Base-by-base conservation (phyloP, 106 monocot genomes). In the Agapanthus africanus region DNA sequence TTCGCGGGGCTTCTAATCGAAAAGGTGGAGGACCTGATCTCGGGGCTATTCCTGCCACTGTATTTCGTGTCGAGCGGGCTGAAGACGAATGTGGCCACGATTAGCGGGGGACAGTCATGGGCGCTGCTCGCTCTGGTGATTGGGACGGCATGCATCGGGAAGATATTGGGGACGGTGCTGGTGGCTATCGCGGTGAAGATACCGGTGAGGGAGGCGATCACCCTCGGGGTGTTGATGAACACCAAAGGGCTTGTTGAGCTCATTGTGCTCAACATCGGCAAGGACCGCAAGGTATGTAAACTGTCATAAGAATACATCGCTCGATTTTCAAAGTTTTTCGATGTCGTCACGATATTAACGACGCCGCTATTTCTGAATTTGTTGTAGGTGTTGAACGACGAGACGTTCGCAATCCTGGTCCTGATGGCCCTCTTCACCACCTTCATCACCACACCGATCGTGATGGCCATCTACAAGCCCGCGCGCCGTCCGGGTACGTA, bases 371-470 rank as follows among this genome's bases (percentile, higher is more conserved):
- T n/a, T n/a, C 21, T 7, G 46, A 47, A 47, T 47, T 47, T 47
- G 16, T 15, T 47, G 46, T 47, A 47, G 46, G 70, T 70, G 6
- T 54, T 70, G 22, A 78, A 84, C 33, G 83, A 84, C 41, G 83
- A 84, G 69, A 36, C 76, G 4, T 47, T 47, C 19, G 46, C 46
- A 2, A 47, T 47, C 13, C 46, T 47, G 15, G 86, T 83, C 6
- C 63, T 87, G 21, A 87, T 82, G 86, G 86, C 86, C 1, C 79
- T 87, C 50, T 77, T 87, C 79, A 87, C 82, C 25, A 87, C 86
- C 51, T 87, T 87, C 79, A 82, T 87, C 46, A 87, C 86, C 18
- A 87, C 86, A 4, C 86, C 86, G 11, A 38, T 87, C 46, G 86
- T 87, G 35, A 87, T 63, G 68, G 77, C 70, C 7, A 71, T 87